Evolutionary conservation across 345 rosid species (phyloP), one percentile per base, ranked within the genome.

Genomic region (Camelina hispida): DNA sequence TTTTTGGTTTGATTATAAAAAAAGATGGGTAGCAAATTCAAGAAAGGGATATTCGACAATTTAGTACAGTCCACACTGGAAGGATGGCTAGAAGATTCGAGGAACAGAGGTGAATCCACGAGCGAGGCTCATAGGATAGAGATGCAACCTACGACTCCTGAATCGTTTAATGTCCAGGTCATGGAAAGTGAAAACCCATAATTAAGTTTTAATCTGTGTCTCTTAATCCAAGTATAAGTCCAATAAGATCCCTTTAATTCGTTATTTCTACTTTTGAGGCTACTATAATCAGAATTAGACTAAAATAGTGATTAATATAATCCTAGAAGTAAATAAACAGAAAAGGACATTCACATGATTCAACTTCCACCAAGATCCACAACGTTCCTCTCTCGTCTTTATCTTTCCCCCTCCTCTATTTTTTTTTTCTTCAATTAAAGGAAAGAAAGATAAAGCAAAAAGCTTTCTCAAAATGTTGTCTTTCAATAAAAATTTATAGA

Each of bases 21-120:
- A 23, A 59, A 90, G 95, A 89, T 94, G 98, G 96, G 98, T 2
- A 84, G 84, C 78, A 66, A 18, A 47, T 88, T 83, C 80, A 91
- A 86, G 80, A 37, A 53, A 77, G 85, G 85, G 23, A 75, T 90
- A 20, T 87, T 89, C 50, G 52, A 73, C 12, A 80, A 75, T 1
- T 4, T 43, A 6, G 38, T 83, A 68, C 79, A 78, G 5, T 51
- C 43, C 6, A 5, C 43, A 25, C 0, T 93, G 1, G 69, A 14
- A 4, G 71, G 2, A 2, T 88, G 91, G 93, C 1, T 16, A 12
- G 71, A 56, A 25, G 44, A 14, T 30, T 2, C 20, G 18, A 43
- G 38, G 65, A 58, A 6, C 53, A 69, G 8, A 66, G 34, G 56
- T 1, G 83, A 79, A 65, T 47, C 81, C 42, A 64, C 73, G 9